A percentile compares a stretch with the other conserved stretches of the same genome.
phyloP scores from a whole-genome alignment of 2,329 filamentous ascomycete species.

The Neopestalotiopsis rosae region DNA sequence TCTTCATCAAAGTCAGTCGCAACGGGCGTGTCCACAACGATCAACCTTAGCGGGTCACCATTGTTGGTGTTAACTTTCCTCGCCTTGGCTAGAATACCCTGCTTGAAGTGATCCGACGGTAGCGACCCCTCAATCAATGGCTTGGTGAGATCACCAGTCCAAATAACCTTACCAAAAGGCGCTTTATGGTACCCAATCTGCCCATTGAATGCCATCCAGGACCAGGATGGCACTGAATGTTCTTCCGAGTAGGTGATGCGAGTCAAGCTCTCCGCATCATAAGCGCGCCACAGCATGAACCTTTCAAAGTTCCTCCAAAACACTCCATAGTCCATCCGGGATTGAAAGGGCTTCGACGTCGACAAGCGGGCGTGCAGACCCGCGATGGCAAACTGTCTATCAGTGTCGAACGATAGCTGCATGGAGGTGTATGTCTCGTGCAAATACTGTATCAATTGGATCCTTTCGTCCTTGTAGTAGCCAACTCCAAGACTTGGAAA shows the following conservation, averaged over 20 bases:
- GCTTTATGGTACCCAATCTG: background rate
- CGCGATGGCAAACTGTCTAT: constrained; percentile 14
- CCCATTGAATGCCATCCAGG: constrained; percentile 5
- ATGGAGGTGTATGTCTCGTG: constrained; percentile 16
- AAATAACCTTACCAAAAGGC: background rate
- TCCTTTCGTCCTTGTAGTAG: constrained; percentile 12
- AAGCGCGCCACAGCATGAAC: constrained; percentile 15
- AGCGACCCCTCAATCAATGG: background rate
- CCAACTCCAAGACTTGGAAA: background rate
- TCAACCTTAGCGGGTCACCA: background rate
- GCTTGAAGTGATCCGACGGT: background rate
- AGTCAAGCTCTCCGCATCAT: too few relatives aligned
- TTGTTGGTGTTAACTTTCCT: background rate
- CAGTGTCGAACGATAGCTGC: constrained; percentile 1
- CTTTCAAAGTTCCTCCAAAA: constrained; percentile 5
- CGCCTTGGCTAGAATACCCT: background rate
- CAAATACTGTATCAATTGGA: constrained; percentile 9
- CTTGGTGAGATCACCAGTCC: background rate
- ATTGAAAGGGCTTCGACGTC: background rate
- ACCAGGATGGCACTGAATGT: constrained; percentile 1
- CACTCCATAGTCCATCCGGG: constrained; percentile 11
- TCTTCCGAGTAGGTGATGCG: background rate
- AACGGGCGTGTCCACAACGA: background rate
- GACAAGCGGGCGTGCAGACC: constrained; percentile 18
- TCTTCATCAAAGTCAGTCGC: background rate